phyloP scores from a whole-genome alignment of 257 asterid species.

The Capsicum pubescens region DNA sequence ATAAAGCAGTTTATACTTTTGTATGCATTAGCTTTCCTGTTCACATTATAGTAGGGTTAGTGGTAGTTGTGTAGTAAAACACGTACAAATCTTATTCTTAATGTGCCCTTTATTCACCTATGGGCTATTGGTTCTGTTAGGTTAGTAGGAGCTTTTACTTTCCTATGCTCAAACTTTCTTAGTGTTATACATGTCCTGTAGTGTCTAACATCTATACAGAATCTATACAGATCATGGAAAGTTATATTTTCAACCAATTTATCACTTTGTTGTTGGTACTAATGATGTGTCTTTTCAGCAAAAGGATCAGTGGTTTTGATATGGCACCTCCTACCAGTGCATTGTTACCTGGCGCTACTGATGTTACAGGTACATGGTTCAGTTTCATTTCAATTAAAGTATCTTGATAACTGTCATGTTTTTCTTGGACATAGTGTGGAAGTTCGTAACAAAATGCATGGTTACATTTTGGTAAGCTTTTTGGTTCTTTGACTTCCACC shows the following conservation, averaged over 20 bases:
- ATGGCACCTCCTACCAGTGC: slow-evolving; percentile 85
- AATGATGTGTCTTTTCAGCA: slow-evolving; percentile 63
- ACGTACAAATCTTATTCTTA: neutral
- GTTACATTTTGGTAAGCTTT: slow-evolving; percentile 88
- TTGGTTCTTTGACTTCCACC: slow-evolving; percentile 57
- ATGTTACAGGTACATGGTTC: slow-evolving; percentile 64
- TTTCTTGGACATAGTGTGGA: slow-evolving; percentile 79
- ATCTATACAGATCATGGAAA: neutral
- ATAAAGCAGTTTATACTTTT: too few species aligned
- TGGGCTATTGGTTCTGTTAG: neutral
- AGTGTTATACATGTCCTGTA: neutral
- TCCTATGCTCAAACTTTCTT: neutral
- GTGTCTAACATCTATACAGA: neutral
- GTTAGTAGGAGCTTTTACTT: neutral
- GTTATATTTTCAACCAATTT: slow-evolving; percentile 24
- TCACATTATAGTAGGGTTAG: neutral
- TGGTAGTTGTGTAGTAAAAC: neutral
- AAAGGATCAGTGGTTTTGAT: slow-evolving; percentile 97
- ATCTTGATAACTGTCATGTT: slow-evolving; percentile 48
- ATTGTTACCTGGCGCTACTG: slow-evolving; percentile 61
- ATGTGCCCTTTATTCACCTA: neutral
- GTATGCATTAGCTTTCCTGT: too few species aligned
- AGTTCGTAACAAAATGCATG: slow-evolving; percentile 73
- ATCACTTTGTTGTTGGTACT: slow-evolving; percentile 35
- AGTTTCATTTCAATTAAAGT: slow-evolving; percentile 28